Evolutionary conservation across 2,329 filamentous ascomycete species (phyloP).

Genomic region (Aspergillus sp.): DNA sequence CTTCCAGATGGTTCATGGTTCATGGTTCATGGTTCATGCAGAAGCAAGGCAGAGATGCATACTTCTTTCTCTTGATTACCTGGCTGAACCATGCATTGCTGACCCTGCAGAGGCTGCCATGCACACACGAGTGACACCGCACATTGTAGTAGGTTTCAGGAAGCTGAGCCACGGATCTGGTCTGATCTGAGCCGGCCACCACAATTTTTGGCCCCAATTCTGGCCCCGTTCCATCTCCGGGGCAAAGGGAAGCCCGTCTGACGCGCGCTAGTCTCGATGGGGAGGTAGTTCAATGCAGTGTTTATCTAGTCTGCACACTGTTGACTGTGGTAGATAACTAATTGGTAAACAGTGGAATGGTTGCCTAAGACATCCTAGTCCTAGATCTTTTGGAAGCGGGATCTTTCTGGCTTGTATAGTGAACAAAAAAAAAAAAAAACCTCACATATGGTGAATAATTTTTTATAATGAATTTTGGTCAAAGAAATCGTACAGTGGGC

Average conservation of each 20-base stretch:
- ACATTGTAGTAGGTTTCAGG: neutral
- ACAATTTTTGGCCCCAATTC: neutral
- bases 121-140: neutral
- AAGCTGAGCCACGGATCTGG: neutral
- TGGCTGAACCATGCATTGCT: neutral
- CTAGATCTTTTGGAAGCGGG: neutral
- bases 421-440: no score
- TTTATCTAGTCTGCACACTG: no score
- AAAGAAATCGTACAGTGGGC: no score
- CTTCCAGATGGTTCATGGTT: neutral
- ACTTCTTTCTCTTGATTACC: neutral
- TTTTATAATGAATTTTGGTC: no score
- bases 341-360: neutral
- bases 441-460: no score
- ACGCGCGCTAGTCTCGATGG: neutral
- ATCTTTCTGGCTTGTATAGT: no score
- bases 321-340: no score
- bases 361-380: neutral
- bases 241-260: neutral
- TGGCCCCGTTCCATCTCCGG: conserved; percentile 5
- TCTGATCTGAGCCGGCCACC: neutral
- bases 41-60: neutral
- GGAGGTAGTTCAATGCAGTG: neutral
- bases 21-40: neutral
- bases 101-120: neutral